phyloP scores from a whole-genome alignment of 2,329 filamentous ascomycete genomes.

The Cadophora gregata region DNA sequence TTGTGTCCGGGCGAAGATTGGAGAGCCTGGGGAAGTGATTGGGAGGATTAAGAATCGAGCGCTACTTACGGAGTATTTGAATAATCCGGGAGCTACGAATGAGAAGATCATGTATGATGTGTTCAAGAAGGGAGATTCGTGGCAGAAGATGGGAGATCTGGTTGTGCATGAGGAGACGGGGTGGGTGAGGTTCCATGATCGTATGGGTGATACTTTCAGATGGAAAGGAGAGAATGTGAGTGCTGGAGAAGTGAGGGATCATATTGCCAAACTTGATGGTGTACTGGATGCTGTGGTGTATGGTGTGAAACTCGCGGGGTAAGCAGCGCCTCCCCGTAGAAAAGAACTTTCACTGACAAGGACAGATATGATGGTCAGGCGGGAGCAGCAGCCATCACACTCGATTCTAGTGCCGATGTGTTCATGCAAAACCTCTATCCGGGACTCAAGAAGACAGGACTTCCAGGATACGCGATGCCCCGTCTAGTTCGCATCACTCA shows the following conservation, averaged over 20 bases:
- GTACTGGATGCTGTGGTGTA: conserved; percentile 53
- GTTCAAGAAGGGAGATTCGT: conserved; percentile 52
- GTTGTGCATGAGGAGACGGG: conserved; percentile 49
- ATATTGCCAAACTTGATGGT: conserved; percentile 49
- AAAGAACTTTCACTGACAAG: conserved; percentile 14
- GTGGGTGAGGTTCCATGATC: conserved; percentile 54
- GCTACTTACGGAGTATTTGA: conserved; percentile 50
- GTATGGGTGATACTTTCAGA: conserved; percentile 59
- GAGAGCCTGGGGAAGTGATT: conserved; percentile 53
- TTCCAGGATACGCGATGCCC: conserved; percentile 53
- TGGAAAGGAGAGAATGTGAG: conserved; percentile 58
- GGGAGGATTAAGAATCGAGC: conserved; percentile 49
- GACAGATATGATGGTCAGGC: conserved; percentile 54
- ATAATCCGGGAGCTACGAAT: conserved; percentile 50
- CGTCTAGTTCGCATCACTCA: conserved; percentile 53
- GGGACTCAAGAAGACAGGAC: conserved; percentile 50
- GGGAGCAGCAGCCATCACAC: conserved; percentile 53
- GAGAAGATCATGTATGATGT: conserved; percentile 52
- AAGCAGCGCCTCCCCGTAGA: conserved; percentile 16
- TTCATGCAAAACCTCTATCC: conserved; percentile 49
- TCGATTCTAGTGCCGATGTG: conserved; percentile 46
- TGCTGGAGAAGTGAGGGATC: conserved; percentile 52
- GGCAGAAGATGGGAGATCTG: conserved; percentile 53
- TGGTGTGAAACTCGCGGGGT: conserved; percentile 50
- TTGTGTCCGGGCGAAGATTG: conserved; percentile 46